Evolutionary conservation across 2,329 filamentous ascomycete genomes (phyloP).

Genomic region (Colletotrichum higginsianum): DNA sequence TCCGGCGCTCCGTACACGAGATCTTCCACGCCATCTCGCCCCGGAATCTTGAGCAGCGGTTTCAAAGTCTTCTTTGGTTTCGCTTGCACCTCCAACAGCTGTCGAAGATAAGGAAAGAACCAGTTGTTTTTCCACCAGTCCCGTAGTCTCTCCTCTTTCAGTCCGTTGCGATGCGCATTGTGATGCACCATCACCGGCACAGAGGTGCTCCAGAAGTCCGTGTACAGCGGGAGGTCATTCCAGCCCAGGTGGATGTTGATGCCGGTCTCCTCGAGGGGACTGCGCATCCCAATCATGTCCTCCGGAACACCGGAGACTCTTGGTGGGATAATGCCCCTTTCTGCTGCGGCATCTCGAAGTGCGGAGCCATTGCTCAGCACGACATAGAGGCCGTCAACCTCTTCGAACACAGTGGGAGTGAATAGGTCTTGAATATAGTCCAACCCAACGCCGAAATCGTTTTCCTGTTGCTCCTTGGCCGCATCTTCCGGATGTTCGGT

Average conservation of each 20-base stretch:
- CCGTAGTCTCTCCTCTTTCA: conserved; percentile 43
- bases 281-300: conserved; percentile 42
- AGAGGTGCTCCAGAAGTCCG: conserved; percentile 45
- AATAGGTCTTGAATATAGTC: conserved; percentile 51
- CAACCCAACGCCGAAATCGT: conserved; percentile 49
- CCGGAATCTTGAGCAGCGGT: conserved; percentile 45
- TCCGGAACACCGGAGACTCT: conserved; percentile 45
- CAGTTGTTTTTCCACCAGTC: conserved; percentile 48
- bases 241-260: conserved; percentile 16
- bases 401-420: conserved; percentile 49
- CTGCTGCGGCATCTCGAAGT: conserved; percentile 42
- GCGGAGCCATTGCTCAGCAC: conserved; percentile 39
- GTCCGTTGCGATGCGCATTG: conserved; percentile 44
- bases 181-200: conserved; percentile 47
- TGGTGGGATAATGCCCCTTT: conserved; percentile 45
- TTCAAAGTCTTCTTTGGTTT: neutral
- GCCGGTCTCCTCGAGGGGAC: neutral
- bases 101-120: conserved; percentile 45
- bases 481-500: neutral
- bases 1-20: conserved; percentile 47
- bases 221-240: conserved; percentile 43
- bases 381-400: conserved; percentile 48
- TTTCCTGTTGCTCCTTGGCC: conserved; percentile 20
- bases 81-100: conserved; percentile 35
- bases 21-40: conserved; percentile 26